A percentile compares a stretch with the other conserved stretches of the same genome.
phyloP scores from a whole-genome alignment of 2,329 filamentous ascomycete genomes.

The Penicillium sp. region DNA sequence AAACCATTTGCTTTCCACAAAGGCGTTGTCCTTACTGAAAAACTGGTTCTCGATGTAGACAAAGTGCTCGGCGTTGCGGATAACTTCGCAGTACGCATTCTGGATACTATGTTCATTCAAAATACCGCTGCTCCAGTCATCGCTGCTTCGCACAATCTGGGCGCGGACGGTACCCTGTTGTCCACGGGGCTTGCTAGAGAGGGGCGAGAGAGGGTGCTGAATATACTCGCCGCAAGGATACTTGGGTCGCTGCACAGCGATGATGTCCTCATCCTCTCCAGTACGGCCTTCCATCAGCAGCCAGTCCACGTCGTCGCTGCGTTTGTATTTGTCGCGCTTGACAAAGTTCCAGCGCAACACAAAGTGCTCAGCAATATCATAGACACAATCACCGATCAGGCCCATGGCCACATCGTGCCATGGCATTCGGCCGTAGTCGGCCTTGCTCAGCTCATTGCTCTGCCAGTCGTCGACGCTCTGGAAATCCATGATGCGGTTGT shows the following conservation, averaged over 20 bases:
- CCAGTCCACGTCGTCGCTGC: constrained; percentile 78
- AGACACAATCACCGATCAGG: constrained; percentile 79
- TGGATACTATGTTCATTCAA: constrained; percentile 76
- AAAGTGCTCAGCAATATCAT: constrained; percentile 95
- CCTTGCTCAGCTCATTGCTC: constrained; percentile 84
- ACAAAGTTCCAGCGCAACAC: constrained; percentile 92
- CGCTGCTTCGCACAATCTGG: constrained; percentile 82
- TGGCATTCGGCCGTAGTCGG: constrained; percentile 89
- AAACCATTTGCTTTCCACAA: background rate
- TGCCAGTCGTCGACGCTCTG: constrained; percentile 88
- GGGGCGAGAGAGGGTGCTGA: constrained; percentile 67
- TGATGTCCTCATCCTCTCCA: constrained; percentile 73
- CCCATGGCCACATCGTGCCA: constrained; percentile 97
- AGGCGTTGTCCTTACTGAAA: constrained; percentile 58
- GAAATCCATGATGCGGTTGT: constrained; percentile 95
- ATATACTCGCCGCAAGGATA: constrained; percentile 85
- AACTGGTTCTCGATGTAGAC: constrained; percentile 99
- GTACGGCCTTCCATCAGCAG: constrained; percentile 70
- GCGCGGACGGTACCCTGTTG: constrained; percentile 70
- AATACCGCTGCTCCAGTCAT: constrained; percentile 91
- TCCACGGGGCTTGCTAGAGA: constrained; percentile 60
- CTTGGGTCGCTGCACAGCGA: constrained; percentile 82
- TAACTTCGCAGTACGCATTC: constrained; percentile 79
- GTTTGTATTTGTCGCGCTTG: constrained; percentile 97
- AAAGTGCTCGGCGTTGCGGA: constrained; percentile 80